Conservation (phyloP, 1,284 basidiomycete species). For the Rhodotorula sp. region DNA sequence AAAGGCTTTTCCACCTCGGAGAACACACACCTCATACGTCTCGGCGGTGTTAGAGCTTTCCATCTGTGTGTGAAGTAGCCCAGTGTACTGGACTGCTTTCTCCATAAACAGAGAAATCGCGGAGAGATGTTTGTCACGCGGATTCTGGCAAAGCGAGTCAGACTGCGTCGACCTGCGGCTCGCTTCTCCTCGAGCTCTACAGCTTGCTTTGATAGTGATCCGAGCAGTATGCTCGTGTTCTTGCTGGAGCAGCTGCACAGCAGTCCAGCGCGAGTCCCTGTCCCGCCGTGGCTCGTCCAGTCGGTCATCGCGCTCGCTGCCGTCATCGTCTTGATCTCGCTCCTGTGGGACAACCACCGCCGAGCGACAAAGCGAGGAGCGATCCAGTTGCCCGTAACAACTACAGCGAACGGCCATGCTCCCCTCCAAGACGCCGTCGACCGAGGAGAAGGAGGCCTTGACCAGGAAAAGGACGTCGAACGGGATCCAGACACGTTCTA, state of each 20-base stretch:
- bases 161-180: too few species aligned
- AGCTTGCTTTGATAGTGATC: too few species aligned
- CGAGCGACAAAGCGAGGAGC: neutral
- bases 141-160: too few species aligned
- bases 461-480: constrained; percentile 11
- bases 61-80: too few species aligned
- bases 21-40: too few species aligned
- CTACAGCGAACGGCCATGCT: neutral
- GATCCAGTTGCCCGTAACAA: constrained; percentile 3
- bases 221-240: constrained; percentile 23
- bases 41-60: too few species aligned
- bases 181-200: too few species aligned
- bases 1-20: too few species aligned
- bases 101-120: too few species aligned
- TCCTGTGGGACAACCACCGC: neutral
- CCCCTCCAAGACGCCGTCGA: neutral
- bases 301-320: constrained; percentile 3
- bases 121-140: too few species aligned
- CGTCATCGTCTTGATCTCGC: constrained; percentile 1
- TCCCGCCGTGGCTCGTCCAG: constrained; percentile 1
- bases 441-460: neutral
- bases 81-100: too few species aligned
- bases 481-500: constrained; percentile 9
- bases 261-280: neutral
- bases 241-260: constrained; percentile 7